phyloP scores from a whole-genome alignment of 495 filamentous ascomycete species.

The Staphylotrichum longicolle region DNA sequence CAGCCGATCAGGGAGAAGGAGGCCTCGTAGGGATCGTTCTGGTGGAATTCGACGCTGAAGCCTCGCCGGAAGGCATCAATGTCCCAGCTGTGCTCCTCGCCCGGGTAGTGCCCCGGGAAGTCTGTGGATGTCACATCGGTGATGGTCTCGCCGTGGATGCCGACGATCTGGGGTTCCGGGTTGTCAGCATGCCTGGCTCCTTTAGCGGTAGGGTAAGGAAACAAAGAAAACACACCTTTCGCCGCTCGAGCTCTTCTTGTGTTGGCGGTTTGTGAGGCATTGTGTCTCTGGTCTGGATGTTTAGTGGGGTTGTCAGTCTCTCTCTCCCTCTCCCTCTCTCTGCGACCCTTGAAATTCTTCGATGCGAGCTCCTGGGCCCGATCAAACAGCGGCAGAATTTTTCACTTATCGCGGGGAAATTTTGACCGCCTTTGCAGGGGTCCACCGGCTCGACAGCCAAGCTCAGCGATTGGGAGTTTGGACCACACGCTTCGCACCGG shows the following conservation, averaged over 20 bases:
- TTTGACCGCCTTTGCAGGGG: slow-evolving; percentile 30
- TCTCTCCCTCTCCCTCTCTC: too few relatives aligned
- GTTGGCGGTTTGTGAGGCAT: slow-evolving; percentile 47
- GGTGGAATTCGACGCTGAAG: slow-evolving; percentile 77
- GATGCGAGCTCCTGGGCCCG: slow-evolving; percentile 1
- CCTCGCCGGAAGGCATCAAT: slow-evolving; percentile 66
- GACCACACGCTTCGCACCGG: too few relatives aligned
- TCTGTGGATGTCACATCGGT: slow-evolving; percentile 84
- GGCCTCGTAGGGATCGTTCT: slow-evolving; percentile 68
- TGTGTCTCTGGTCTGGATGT: slow-evolving; percentile 21
- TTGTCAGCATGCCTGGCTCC: slow-evolving; percentile 6
- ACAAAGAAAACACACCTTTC: slow-evolving; percentile 38
- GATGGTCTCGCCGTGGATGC: slow-evolving; percentile 83
- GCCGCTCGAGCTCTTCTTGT: slow-evolving; percentile 39
- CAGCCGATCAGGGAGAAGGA: slow-evolving; percentile 89
- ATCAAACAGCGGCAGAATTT: slow-evolving; percentile 31
- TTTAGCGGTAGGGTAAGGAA: not conserved
- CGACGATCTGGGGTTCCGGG: slow-evolving; percentile 60
- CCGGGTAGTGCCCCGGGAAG: slow-evolving; percentile 85
- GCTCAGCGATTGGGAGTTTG: too few relatives aligned
- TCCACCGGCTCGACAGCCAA: not conserved
- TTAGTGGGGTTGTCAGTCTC: slow-evolving; percentile 21
- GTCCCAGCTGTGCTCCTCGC: slow-evolving; percentile 86
- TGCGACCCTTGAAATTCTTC: slow-evolving; percentile 20
- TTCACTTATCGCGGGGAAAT: slow-evolving; percentile 32